phyloP scores from a whole-genome alignment of 2,329 filamentous ascomycete species.

The Coniochaeta hoffmannii region DNA sequence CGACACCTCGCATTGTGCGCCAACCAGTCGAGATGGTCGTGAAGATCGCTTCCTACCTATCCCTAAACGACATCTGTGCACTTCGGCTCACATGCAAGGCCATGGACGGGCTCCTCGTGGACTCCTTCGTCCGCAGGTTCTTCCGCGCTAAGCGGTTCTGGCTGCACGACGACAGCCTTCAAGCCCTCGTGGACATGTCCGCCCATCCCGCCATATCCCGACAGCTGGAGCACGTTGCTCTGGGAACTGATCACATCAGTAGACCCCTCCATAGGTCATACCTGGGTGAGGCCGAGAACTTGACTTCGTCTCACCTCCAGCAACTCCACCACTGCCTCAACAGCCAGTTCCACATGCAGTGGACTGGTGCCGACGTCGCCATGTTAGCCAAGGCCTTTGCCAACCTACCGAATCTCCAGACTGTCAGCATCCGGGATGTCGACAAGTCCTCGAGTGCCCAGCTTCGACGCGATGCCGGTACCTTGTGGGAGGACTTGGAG shows the following conservation, averaged over 20 bases:
- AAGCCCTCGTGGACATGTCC: constrained; percentile 44
- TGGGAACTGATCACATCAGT: constrained; percentile 33
- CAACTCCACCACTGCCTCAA: background rate
- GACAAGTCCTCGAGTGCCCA: constrained; percentile 20
- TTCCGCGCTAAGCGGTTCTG: constrained; percentile 61
- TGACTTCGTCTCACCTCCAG: background rate
- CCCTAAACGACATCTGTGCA: constrained; percentile 46
- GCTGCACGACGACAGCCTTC: constrained; percentile 48
- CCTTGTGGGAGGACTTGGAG: constrained; percentile 5
- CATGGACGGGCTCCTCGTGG: constrained; percentile 45
- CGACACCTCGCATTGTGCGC: background rate
- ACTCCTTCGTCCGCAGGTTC: constrained; percentile 52
- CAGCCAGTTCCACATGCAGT: constrained; percentile 23
- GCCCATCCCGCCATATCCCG: constrained; percentile 30
- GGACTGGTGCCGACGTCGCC: constrained; percentile 38
- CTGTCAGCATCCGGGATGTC: constrained; percentile 55
- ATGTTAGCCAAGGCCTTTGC: constrained; percentile 51
- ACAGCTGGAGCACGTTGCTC: constrained; percentile 39
- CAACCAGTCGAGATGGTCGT: constrained; percentile 42
- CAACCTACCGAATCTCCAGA: constrained; percentile 45
- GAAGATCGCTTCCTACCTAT: constrained; percentile 43
- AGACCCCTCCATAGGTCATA: too few species aligned
- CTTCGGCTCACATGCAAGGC: constrained; percentile 48
- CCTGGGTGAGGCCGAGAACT: background rate
- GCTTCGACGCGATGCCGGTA: background rate